Evolutionary conservation across 2,329 filamentous ascomycete species (phyloP), one percentile per base, ranked within the genome.

Genomic region (Penicillium sp.): DNA sequence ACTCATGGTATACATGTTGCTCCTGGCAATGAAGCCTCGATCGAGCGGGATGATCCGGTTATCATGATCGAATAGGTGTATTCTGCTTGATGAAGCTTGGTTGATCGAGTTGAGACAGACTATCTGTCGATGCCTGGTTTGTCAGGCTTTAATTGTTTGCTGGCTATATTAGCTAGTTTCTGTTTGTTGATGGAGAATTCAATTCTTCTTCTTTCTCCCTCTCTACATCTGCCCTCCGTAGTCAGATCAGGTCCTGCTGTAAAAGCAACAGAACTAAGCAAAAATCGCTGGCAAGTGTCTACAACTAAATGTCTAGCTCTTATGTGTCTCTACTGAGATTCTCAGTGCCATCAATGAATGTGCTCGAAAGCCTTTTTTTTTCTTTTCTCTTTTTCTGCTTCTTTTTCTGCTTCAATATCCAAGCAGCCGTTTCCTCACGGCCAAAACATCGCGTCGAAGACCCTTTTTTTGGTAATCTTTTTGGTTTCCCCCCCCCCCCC

Each of bases 1-100:
- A 62, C 69, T 44, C 73, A 75, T 60, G 64, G 66, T 14, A 53
- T 57, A 4, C 65, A 67, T 48, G 32, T 29, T 26, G 37, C 46
- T 16, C 38, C 40, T 20, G 55, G 54, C 32, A 37, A 40, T 11
- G 56, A 59, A 6, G 5, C 32, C 24, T 52, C 46, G 29, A 44
- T 43, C 18, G 49, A 47, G 38, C 51, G 40, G 24, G 47, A 38
- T 13, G 34, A 37, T 10, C 22, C 39, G 10, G 26, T 50, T 22
- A 56, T 62, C 47, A 31, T 39, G 31, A 46, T 62, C 16, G 57
- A 61, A 11, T 61, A 57, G 53, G 3, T 39, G 2, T 24, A 10
- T 2, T 32, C 22, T 16, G 6, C 8, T 8, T 32, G 26, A 29
- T 29, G 26, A 10, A 46, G 5, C 13, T 34, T 22, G 20, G 4